Base-by-base conservation (phyloP, 2,329 filamentous ascomycete genomes). In the Cephalotrichum gorgonifer region DNA sequence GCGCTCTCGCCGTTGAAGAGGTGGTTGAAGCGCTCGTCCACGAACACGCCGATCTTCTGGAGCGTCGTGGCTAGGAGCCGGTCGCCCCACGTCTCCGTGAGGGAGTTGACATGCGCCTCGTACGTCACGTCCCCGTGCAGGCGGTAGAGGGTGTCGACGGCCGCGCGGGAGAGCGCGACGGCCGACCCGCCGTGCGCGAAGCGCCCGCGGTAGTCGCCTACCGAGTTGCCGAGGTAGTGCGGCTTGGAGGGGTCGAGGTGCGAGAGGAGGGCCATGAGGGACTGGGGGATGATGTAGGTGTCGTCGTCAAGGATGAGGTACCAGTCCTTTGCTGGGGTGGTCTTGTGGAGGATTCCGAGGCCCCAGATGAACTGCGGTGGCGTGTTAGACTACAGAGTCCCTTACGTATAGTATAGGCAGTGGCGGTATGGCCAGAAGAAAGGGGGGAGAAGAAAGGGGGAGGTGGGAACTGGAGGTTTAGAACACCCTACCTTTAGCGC, bases 231-330 rank as follows among this genome's bases (percentile, higher is more conserved):
- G 22, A 80, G 57, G 56, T 78, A 79, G 39, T 73, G 65, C 14
- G 72, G 68, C 47, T 64, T 60, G 6, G 62, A 54, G 2, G 69
- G 64, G 58, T 79, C 65, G 51, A 79, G 60, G 50, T 76, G 74
- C 17, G 66, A 64, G 14, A 79, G 63, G 12, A 79, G 60, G 2
- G 70, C 59, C 39, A 64, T 61, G 26, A 79, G 59, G 12, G 75
- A 75, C 3, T 70, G 64, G 47, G 68, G 68, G 42, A 78, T 65
- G 42, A 79, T 58, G 56, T 72, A 79, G 1, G 74, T 79, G 57
- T 80, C 76, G 58, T 79, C 76, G 59, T 79, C 76, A 14, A 76
- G 60, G 53, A 79, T 71, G 52, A 79, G 59, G 56, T 78, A 79
- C 76, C 76, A 79, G 57, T 76, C 76, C 63, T 78, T 79, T 52